Evolutionary conservation across 768 basidiomycete species (phyloP), one percentile per base, ranked within the genome.

Genomic region (Xanthoconium stramineum): DNA sequence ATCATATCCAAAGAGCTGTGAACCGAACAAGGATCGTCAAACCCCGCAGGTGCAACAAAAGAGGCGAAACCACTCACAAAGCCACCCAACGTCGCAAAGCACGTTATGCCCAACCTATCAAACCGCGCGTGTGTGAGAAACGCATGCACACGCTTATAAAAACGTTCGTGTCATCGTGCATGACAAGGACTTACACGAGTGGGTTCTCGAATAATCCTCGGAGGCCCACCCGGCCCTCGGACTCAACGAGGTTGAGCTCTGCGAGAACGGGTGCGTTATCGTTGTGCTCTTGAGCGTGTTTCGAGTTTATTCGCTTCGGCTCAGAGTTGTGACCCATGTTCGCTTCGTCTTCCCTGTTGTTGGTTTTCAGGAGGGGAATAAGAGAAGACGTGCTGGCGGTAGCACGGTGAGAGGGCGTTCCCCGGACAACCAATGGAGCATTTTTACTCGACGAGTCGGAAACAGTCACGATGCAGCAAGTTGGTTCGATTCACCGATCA

Each of bases 1-100:
- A 36, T 67, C 71, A 50, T 72, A 71, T 13, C 69, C 69, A 48
- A 72, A 71, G 35, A 71, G 63, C 69, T 72, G 33, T 33, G 32
- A 44, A 32, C 29, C 35, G 38, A 45, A 40, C 2, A 13, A 52
- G 14, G 12, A 37, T 7, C 48, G 48, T 60, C 48, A 60, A 20
- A 42, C 11, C 37, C 48, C 6, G 8, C n/a, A 53, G n/a, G 17
- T 20, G n/a, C 5, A 35, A 54, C 20, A 10, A 53, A 43, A 42
- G 11, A 9, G 52, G 6, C 40, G 17, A 0, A 32, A 53, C 17
- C 29, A 62, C 69, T 65, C 35, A 71, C 69, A 37, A 71, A 71
- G 47, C 69, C 71, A 44, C 69, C 69, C 42, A 71, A 39, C 7
- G 69, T 63, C 40, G 71, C 71, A 51, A 71, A 72, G 39, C 60